Conservation (phyloP, 2,329 filamentous ascomycete species). For the Ophiostoma tasmaniense region DNA sequence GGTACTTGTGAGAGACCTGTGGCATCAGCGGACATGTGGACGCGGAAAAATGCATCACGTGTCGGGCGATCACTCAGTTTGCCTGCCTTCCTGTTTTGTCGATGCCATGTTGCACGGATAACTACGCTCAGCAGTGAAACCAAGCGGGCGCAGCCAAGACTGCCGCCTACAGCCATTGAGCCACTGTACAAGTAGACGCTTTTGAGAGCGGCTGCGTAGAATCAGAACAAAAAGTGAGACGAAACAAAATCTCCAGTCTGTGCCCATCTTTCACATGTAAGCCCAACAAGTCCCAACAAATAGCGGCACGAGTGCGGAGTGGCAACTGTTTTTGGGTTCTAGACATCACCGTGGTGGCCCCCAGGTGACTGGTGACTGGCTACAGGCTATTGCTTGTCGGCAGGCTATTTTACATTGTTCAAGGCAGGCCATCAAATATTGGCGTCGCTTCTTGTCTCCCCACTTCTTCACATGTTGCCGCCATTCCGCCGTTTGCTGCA, state of each 20-base stretch:
- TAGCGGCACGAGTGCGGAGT: background rate
- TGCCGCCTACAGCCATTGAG: too few relatives aligned
- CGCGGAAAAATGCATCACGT: background rate
- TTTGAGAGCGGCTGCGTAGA: background rate
- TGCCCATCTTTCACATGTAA: background rate
- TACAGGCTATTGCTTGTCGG: background rate
- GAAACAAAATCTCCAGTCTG: background rate
- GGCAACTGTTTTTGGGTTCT: background rate
- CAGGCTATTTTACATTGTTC: background rate
- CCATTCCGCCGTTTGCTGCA: background rate
- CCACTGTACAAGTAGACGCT: background rate
- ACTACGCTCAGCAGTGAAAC: background rate
- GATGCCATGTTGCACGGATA: background rate
- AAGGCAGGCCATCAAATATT: background rate
- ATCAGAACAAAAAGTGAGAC: background rate
- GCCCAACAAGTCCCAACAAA: background rate
- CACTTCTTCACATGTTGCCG: constrained; percentile 1
- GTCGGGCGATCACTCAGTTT: background rate
- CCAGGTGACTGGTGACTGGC: background rate
- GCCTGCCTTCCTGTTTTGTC: background rate
- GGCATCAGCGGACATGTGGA: background rate
- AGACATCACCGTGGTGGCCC: background rate
- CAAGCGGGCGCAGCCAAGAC: background rate
- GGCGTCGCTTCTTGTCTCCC: background rate
- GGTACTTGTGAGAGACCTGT: background rate